These are phyloP conservation scores for Tetradesmus lagerheimii DNA, from an alignment of 139 green algal genomes.

Conservation along the genomic window DNA sequence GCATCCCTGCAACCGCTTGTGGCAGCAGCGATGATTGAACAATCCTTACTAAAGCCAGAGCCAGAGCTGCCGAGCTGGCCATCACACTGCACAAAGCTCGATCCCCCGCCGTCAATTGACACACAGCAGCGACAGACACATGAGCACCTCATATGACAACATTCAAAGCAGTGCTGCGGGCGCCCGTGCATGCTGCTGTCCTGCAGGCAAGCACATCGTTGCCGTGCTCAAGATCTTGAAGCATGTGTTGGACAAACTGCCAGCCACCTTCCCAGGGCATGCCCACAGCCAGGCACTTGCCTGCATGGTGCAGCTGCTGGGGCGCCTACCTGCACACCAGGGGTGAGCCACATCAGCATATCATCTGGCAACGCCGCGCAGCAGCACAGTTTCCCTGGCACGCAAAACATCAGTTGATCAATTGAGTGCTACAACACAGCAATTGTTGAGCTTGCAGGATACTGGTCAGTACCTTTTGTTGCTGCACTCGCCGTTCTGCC, in stretches of 20 bases:
- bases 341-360: background rate
- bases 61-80: too few relatives aligned
- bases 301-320: slow-evolving; percentile 25
- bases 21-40: background rate
- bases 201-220: slow-evolving; percentile 42
- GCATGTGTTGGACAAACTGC: slow-evolving; percentile 39
- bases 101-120: background rate
- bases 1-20: background rate
- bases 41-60: background rate
- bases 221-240: slow-evolving; percentile 32
- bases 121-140: background rate
- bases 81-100: too few relatives aligned
- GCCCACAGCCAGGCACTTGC: background rate
- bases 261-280: background rate
- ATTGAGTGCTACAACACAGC: too few relatives aligned
- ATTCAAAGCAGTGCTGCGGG: background rate
- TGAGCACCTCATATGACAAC: background rate
- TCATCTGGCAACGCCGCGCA: background rate
- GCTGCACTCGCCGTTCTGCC: too few relatives aligned
- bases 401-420: too few relatives aligned
- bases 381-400: background rate
- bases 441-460: background rate
- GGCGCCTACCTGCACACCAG: background rate
- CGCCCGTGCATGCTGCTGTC: background rate
- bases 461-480: too few relatives aligned